Evolutionary conservation across 2,329 filamentous ascomycete genomes (phyloP).

Genomic region (Fusarium haematococcum): DNA sequence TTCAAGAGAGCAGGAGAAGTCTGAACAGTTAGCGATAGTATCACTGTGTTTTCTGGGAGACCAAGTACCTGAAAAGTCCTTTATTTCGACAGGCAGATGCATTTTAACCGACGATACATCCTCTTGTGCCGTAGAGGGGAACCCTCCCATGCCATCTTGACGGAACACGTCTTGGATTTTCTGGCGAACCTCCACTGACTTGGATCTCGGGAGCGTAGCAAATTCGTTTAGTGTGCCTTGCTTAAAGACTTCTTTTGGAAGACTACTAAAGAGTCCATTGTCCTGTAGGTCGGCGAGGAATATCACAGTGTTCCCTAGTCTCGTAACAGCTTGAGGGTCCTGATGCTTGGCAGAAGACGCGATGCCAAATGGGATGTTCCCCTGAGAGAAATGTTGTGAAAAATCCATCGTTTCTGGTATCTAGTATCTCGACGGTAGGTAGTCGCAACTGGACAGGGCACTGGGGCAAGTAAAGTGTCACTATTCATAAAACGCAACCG

Average conservation of each 20-base stretch:
- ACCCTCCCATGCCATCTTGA: background rate
- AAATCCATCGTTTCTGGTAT: background rate
- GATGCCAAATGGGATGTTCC: slow-evolving; percentile 66
- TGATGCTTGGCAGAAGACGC: slow-evolving; percentile 55
- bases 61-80: slow-evolving; percentile 59
- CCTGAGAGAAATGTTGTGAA: slow-evolving; percentile 60
- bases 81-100: slow-evolving; percentile 66
- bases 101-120: slow-evolving; percentile 46
- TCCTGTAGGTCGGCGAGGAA: slow-evolving; percentile 59
- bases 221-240: slow-evolving; percentile 22
- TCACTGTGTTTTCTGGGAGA: too few relatives aligned
- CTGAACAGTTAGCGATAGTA: too few relatives aligned
- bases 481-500: background rate
- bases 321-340: slow-evolving; percentile 60
- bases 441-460: too few relatives aligned
- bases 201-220: slow-evolving; percentile 2
- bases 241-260: slow-evolving; percentile 12
- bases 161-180: background rate
- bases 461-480: background rate
- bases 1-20: slow-evolving; percentile 66
- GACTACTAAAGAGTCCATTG: slow-evolving; percentile 41
- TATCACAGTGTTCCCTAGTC: slow-evolving; percentile 62
- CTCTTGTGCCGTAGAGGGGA: slow-evolving; percentile 23
- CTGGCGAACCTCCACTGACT: background rate
- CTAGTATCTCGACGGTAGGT: background rate